Conservation (phyloP, 2,329 filamentous ascomycete genomes). For the Zymoseptoria pseudotritici region DNA sequence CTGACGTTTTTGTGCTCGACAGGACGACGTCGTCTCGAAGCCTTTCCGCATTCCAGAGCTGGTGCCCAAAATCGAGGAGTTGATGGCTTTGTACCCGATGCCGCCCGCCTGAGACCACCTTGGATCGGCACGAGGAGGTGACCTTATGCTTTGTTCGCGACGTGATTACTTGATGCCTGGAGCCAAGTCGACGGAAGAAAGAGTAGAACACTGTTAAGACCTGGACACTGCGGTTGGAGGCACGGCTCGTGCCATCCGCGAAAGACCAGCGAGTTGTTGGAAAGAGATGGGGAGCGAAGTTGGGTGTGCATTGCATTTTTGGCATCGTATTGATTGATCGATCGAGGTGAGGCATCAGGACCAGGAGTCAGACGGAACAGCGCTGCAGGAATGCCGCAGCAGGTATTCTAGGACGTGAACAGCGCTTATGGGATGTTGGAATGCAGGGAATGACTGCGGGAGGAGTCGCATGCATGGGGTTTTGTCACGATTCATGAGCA, state of each 20-base stretch:
- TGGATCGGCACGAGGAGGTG: not conserved
- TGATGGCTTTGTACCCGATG: conserved; percentile 31
- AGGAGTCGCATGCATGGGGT: not conserved
- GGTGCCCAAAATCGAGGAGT: conserved; percentile 45
- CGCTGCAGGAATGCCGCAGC: not conserved
- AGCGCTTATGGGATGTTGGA: not conserved
- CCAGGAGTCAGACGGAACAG: not conserved
- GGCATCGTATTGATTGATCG: no score
- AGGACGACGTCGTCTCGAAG: conserved; percentile 46
- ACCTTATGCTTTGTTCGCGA: not conserved
- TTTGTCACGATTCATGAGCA: not conserved
- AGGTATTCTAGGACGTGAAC: not conserved
- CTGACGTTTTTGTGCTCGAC: conserved; percentile 12
- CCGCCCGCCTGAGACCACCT: not conserved
- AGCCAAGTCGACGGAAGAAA: not conserved
- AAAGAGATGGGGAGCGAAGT: no score
- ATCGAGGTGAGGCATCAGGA: no score
- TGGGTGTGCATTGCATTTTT: no score
- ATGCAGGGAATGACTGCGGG: not conserved
- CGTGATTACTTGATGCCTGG: not conserved
- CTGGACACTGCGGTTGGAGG: no score
- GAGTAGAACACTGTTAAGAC: no score
- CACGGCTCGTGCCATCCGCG: no score
- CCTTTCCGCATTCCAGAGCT: conserved; percentile 45
- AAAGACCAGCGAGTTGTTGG: no score